These are phyloP conservation scores for Lasiosphaeris hirsuta DNA, from an alignment of 495 filamentous ascomycete genomes.

Conservation along the genomic window DNA sequence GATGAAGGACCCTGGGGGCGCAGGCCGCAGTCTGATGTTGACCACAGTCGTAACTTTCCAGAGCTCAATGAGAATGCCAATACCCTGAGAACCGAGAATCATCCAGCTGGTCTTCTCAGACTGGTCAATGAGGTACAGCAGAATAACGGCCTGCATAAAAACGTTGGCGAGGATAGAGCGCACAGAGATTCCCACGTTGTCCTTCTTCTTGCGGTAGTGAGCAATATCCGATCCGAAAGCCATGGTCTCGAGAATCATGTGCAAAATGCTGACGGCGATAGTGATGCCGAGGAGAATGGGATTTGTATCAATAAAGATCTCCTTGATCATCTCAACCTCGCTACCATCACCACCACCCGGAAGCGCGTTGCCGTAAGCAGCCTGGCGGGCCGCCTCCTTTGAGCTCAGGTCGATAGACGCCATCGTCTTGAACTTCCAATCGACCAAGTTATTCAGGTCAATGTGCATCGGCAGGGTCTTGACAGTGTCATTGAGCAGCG, in stretches of 20 bases:
- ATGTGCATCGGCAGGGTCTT: constrained; percentile 78
- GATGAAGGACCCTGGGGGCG: constrained; percentile 62
- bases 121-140: constrained; percentile 98
- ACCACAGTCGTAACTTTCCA: constrained; percentile 99
- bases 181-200: constrained; percentile 91
- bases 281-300: constrained; percentile 85
- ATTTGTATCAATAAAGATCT: constrained; percentile 90
- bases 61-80: constrained; percentile 89
- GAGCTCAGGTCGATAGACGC: constrained; percentile 81
- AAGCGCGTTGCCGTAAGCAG: constrained; percentile 56
- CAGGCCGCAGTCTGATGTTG: constrained; percentile 75
- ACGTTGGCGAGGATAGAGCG: constrained; percentile 96
- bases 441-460: constrained; percentile 72
- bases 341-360: constrained; percentile 55
- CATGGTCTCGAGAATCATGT: constrained; percentile 93
- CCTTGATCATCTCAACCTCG: constrained; percentile 95
- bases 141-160: constrained; percentile 95
- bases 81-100: constrained; percentile 90
- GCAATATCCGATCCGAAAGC: constrained; percentile 97
- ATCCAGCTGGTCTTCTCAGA: constrained; percentile 98
- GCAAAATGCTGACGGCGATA: constrained; percentile 75
- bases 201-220: constrained; percentile 99
- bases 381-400: constrained; percentile 74
- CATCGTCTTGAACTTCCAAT: constrained; percentile 89
- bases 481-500: constrained; percentile 86